Base-by-base conservation (phyloP, 176 grass and related monocot genomes). In the Melocanna baccifera region DNA sequence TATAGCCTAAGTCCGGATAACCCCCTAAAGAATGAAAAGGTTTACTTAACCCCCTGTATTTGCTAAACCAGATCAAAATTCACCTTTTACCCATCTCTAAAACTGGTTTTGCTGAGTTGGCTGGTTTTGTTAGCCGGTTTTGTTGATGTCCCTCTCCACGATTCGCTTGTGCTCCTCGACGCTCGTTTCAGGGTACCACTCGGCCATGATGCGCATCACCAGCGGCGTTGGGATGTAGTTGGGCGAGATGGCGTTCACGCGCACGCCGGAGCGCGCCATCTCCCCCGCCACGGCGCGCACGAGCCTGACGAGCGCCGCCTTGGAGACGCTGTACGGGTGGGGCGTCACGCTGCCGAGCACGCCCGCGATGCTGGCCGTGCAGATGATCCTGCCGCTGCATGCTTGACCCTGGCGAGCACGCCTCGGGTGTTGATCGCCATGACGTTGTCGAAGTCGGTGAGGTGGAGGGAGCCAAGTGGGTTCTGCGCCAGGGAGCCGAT, bases 361-460 rank as follows among this genome's bases (percentile, higher is more conserved):
- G 10, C 91, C 91, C 6, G 72, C 12, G 62, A 73, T 5, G 77
- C 94, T 97, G 10, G 89, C 89, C 3, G 87, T 81, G 82, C 94
- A 97, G 57, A 97, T 25, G 62, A 97, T 91, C 84, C 84, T 85
- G 4, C 94, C 91, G 47, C 42, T 0, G 91, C 94, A 83, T 97
- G 91, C 87, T 97, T 97, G 34, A 97, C 87, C 0, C 89, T 89
- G 0, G 94, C 94, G 25, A 89, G 23, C 22, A 87, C 80, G 5
- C 67, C 88, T 0, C 89, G 91, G 13, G 78, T 5, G 83, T 93
- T 97, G 1, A 90, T 16, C 7, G 85, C 82, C 85, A 95, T 95
- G 32, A 86, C 90, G 39, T 50, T 79, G 84, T 98, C 95, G 71
- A 95, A 98, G 85, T 88, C 82, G 1, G 73, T 80, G 71, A 98